Conservation (phyloP, 2,329 filamentous ascomycete genomes). For the Pseudophaeomoniella oleicola region DNA sequence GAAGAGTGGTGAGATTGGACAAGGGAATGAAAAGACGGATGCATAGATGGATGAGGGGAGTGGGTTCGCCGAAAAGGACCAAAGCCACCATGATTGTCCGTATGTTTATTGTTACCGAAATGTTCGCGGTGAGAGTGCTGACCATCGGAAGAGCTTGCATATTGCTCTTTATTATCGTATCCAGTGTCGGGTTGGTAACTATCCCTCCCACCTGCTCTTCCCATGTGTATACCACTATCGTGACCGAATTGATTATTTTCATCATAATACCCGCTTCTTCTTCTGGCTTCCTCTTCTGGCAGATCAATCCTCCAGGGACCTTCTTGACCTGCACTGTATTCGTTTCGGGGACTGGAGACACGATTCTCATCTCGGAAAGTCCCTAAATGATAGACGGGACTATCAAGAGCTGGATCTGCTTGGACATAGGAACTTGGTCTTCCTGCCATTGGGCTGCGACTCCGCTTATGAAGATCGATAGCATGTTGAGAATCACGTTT, state of each 20-base stretch:
- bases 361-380: constrained; percentile 19
- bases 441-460: constrained; percentile 18
- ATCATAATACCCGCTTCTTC: not conserved
- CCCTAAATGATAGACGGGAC: constrained; percentile 16
- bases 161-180: not conserved
- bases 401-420: constrained; percentile 11
- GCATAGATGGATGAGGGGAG: constrained; percentile 5
- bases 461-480: constrained; percentile 20
- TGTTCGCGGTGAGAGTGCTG: not conserved
- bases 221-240: constrained; percentile 1
- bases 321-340: constrained; percentile 14
- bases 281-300: constrained; percentile 12
- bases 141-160: not conserved
- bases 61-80: constrained; percentile 3
- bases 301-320: constrained; percentile 20
- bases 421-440: constrained; percentile 14
- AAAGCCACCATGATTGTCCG: not conserved
- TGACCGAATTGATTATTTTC: not conserved
- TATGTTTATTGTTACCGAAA: not conserved
- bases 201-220: not conserved
- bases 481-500: constrained; percentile 11
- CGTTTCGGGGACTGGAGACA: constrained; percentile 16
- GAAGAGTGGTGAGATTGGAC: not conserved
- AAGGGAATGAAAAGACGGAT: constrained; percentile 2
- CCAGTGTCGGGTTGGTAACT: constrained; percentile 1